These are phyloP conservation scores for Aspergillus glaucus DNA, from an alignment of 2,329 filamentous ascomycete genomes.

Conservation along the genomic window DNA sequence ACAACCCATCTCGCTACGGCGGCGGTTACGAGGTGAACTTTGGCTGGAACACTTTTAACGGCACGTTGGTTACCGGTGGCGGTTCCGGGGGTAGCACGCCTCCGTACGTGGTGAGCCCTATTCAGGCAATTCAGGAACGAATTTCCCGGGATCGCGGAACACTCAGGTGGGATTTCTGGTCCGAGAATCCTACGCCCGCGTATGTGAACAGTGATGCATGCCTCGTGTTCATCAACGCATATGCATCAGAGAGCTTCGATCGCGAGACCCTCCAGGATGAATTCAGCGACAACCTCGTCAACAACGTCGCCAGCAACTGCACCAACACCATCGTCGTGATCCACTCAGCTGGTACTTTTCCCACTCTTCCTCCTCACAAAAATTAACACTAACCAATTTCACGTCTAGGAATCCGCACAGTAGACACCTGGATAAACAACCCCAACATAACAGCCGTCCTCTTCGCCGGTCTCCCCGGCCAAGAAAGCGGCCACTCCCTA, in stretches of 20 bases:
- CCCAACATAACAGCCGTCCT: slow-evolving; percentile 79
- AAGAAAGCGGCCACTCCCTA: slow-evolving; percentile 75
- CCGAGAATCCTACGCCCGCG: not conserved
- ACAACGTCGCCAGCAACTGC: slow-evolving; percentile 65
- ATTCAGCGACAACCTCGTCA: slow-evolving; percentile 73
- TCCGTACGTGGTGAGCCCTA: slow-evolving; percentile 32
- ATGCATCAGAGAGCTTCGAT: slow-evolving; percentile 75
- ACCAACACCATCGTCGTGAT: slow-evolving; percentile 83
- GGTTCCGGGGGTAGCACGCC: slow-evolving; percentile 47
- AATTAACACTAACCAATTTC: not conserved
- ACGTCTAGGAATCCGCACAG: not conserved
- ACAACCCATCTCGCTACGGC: not conserved
- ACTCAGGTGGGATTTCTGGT: not conserved
- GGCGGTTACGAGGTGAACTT: not conserved
- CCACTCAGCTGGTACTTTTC: slow-evolving; percentile 68
- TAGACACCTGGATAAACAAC: slow-evolving; percentile 40
- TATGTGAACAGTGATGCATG: not conserved
- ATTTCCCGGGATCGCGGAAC: not conserved
- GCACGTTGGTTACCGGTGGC: slow-evolving; percentile 43
- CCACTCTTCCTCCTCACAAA: slow-evolving; percentile 21
- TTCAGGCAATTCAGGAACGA: not conserved
- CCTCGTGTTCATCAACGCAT: slow-evolving; percentile 77
- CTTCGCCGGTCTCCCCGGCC: slow-evolving; percentile 75
- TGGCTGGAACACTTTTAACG: slow-evolving; percentile 26
- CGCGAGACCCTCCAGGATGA: slow-evolving; percentile 51